Percentiles rank a stretch among this genome's conserved stretches.
Conservation (phyloP, 345 rosid genomes). For the Crucihimalaya himalaica region DNA sequence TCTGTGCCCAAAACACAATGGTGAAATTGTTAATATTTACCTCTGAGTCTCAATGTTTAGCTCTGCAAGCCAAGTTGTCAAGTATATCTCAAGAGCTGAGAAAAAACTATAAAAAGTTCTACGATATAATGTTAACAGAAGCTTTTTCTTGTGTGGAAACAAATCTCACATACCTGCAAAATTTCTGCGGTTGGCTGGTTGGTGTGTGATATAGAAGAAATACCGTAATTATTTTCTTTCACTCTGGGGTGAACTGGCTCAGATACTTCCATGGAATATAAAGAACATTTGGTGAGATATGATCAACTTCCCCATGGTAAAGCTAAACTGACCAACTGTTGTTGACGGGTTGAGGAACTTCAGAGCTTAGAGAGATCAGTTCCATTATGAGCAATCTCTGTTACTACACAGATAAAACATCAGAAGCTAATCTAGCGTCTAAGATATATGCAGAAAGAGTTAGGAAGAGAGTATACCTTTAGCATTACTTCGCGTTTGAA, state of each 20-base stretch:
- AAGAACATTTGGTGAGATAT: constrained; percentile 57
- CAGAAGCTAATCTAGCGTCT: constrained; percentile 1
- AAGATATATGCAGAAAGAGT: neutral
- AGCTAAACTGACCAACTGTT: constrained; percentile 67
- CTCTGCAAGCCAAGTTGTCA: constrained; percentile 88
- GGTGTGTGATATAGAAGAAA: constrained; percentile 38
- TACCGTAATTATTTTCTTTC: constrained; percentile 42
- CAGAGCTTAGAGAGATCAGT: constrained; percentile 51
- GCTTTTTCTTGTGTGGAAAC: neutral
- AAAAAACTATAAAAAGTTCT: neutral
- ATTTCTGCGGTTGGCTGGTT: constrained; percentile 51
- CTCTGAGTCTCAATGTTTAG: constrained; percentile 63
- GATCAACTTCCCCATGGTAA: constrained; percentile 70
- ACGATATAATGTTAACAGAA: neutral
- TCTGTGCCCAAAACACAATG: neutral
- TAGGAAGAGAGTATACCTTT: constrained; percentile 51
- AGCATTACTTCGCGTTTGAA: constrained; percentile 64
- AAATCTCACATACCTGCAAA: constrained; percentile 56
- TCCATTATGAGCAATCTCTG: constrained; percentile 69
- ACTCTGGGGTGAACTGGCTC: constrained; percentile 54
- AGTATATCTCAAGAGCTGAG: constrained; percentile 53
- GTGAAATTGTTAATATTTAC: constrained; percentile 40
- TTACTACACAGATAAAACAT: neutral
- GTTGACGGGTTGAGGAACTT: constrained; percentile 44
- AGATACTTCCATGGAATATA: constrained; percentile 48